Evolutionary conservation across 108 stramenopile species (phyloP).

Genomic region (Cyclotella distinguenda): DNA sequence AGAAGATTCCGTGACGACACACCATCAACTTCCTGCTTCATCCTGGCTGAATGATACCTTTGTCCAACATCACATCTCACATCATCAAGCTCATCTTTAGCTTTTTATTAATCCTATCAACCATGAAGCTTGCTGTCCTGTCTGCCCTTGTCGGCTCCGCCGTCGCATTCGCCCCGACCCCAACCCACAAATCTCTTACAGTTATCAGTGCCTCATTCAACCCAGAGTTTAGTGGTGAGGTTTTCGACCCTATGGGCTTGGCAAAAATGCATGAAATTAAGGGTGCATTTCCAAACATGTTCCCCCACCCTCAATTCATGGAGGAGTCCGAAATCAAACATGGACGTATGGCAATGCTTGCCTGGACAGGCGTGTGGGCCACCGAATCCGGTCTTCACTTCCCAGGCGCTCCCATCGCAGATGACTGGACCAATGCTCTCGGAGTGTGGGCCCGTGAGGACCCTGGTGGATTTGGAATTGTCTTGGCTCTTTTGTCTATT

Average conservation of each 20-base stretch:
- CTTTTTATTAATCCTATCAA: neutral
- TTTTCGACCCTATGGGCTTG: conserved; percentile 49
- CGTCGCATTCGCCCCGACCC: conserved; percentile 51
- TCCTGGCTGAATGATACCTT: no score
- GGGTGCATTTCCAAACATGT: conserved; percentile 88
- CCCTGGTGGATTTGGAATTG: conserved; percentile 71
- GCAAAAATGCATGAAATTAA: conserved; percentile 52
- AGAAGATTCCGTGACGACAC: no score
- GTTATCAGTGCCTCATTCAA: conserved; percentile 29
- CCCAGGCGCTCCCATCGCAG: conserved; percentile 75
- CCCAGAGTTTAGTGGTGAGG: conserved; percentile 41
- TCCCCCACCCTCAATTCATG: conserved; percentile 84
- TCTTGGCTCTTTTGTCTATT: conserved; percentile 74
- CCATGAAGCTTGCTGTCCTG: conserved; percentile 54
- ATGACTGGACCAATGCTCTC: conserved; percentile 88
- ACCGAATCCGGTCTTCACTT: conserved; percentile 86
- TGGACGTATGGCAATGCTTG: conserved; percentile 89
- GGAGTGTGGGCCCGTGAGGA: conserved; percentile 75
- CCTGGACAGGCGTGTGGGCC: conserved; percentile 90
- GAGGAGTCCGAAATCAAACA: conserved; percentile 93
- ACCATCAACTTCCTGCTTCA: no score
- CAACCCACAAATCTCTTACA: conserved; percentile 33
- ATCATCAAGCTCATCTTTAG: conserved; percentile 22
- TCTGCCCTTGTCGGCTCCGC: conserved; percentile 49
- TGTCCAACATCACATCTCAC: no score